Percentiles rank a stretch among this genome's conserved stretches.
These are phyloP conservation scores for Trametes maxima DNA, from an alignment of 768 basidiomycete species.

Conservation along the genomic window DNA sequence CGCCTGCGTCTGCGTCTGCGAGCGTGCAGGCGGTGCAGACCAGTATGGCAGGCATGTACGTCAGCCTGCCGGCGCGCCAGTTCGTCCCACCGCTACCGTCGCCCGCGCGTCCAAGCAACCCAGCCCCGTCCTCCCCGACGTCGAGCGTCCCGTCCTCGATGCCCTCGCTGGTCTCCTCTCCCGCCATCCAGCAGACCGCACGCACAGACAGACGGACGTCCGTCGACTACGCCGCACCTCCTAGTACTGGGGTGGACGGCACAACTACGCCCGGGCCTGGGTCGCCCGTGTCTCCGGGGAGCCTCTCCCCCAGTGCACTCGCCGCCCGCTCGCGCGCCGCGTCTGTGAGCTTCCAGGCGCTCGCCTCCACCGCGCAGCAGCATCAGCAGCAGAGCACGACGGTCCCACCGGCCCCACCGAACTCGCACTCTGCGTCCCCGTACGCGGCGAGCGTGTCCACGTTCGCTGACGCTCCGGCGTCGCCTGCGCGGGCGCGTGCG, in stretches of 20 bases:
- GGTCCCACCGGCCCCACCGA: constrained; percentile 11
- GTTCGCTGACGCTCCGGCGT: not conserved
- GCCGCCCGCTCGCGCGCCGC: constrained; percentile 3
- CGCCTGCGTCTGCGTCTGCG: not conserved
- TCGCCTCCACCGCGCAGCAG: not conserved
- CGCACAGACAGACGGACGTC: constrained; percentile 8
- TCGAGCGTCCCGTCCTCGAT: constrained; percentile 5
- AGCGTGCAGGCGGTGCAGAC: not conserved
- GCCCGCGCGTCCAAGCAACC: too few relatives aligned
- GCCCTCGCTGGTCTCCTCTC: constrained; percentile 13
- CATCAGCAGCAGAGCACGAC: too few relatives aligned
- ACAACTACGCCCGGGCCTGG: not conserved
- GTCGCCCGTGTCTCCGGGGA: constrained; percentile 1
- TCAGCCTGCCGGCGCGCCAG: not conserved
- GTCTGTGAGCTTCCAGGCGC: not conserved
- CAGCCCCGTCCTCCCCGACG: constrained; percentile 1
- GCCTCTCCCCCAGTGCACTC: constrained; percentile 5
- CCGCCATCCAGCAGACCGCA: not conserved
- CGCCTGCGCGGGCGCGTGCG: constrained; percentile 5
- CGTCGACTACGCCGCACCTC: constrained; percentile 6
- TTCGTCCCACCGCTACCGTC: not conserved
- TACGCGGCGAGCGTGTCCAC: not conserved
- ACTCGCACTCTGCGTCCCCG: constrained; percentile 13
- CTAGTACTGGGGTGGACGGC: not conserved
- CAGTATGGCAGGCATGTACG: constrained; percentile 14